Percentiles rank a stretch among this genome's conserved stretches.
Conservation (phyloP, 2,329 filamentous ascomycete genomes). For the Clarireedia homoeocarpa region DNA sequence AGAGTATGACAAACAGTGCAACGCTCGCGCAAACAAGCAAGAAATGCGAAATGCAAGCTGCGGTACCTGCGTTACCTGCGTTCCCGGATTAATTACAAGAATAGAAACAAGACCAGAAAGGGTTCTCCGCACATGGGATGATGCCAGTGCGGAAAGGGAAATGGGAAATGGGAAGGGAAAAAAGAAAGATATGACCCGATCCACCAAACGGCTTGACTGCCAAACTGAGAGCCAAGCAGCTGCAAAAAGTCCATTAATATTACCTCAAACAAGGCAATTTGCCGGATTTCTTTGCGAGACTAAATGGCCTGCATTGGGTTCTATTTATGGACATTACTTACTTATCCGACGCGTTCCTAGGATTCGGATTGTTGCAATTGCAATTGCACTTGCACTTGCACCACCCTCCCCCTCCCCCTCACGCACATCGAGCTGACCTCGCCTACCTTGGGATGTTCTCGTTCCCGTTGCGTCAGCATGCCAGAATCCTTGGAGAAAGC, state of each 20-base stretch:
- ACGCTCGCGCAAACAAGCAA: background rate
- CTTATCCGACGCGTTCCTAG: background rate
- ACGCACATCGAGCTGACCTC: background rate
- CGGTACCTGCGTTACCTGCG: slow-evolving; percentile 6
- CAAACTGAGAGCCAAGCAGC: no score
- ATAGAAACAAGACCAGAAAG: background rate
- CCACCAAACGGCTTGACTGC: no score
- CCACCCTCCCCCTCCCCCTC: no score
- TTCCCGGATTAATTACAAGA: background rate
- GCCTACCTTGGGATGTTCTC: background rate
- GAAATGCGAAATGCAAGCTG: slow-evolving; percentile 1
- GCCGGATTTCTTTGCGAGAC: background rate
- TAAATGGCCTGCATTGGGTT: slow-evolving; percentile 6
- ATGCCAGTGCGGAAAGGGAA: background rate
- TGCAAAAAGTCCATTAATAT: background rate
- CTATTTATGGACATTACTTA: slow-evolving; percentile 5
- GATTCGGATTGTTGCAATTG: no score
- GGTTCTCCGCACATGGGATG: slow-evolving; percentile 1
- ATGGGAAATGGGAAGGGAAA: background rate
- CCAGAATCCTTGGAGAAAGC: slow-evolving; percentile 1
- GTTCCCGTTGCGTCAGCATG: slow-evolving; percentile 2
- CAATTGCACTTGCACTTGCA: no score
- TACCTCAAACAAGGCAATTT: background rate
- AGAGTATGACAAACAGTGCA: slow-evolving; percentile 1
- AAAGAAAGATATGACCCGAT: background rate